Base-by-base conservation (phyloP, 2,329 filamentous ascomycete genomes). In the Neopestalotiopsis rosae region DNA sequence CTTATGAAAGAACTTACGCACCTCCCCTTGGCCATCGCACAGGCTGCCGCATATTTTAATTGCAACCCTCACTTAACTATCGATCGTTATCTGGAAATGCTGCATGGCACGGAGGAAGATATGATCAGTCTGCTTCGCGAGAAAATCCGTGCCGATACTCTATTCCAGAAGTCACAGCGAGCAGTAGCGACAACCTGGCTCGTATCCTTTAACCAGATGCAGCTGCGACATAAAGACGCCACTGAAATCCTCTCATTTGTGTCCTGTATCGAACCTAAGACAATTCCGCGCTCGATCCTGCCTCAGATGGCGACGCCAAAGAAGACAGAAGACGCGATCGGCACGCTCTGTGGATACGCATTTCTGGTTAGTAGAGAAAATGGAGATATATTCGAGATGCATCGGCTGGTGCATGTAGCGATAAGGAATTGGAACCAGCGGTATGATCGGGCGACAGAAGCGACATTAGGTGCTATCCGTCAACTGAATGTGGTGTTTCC, bases 191-290 rank as follows among this genome's bases (percentile, higher is more conserved):
- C 76, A 0, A 82, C 83, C 0, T 82, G 78, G 74, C 70, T 81
- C 1, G 75, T 85, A 20, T 83, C 82, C 0, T 82, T 85, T 42
- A 72, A 81, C 12, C 75, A 80, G 38, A 81, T 84, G 40, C 70
- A 70, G 28, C 67, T 69, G 42, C 69, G 38, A 0, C 71, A 81
- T 62, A 3, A 63, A 1, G 40, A 71, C 3, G 82, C 82, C 1
- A 79, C 78, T 57, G 67, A 78, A 0, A 69, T 82, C 49, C 74
- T 86, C 0, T 78, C 74, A 0, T 81, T 83, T 65, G 77, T 82
- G n/a, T 79, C 80, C 2, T 80, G 73, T 32, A 79, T 86, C 58
- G 79, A 83, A 67, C 76, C 79, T 0, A 80, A 80, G 68, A 76
- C 77, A 0, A 82, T 85, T 61, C 79, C 82, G 2, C 71, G 69